Evolutionary conservation across 2,329 filamentous ascomycete species (phyloP), one percentile per base, ranked within the genome.

Genomic region (Cladophialophora psammophila): DNA sequence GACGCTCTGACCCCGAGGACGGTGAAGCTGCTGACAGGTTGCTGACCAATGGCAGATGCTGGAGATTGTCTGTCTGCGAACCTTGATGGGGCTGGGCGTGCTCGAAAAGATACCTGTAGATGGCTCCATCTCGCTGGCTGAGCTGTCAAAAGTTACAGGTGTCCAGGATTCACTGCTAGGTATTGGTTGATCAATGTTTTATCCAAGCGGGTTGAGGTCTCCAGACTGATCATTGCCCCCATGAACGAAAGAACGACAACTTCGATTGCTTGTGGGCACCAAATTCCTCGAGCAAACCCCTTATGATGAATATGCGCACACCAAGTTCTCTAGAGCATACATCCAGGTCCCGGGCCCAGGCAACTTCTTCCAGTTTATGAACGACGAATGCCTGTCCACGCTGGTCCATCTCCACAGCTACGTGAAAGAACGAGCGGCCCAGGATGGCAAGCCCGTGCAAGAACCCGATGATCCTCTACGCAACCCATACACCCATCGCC

Each of bases 401-500:
- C 9, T 68, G 9, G 57, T 61, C 38, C 54, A 68, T 35, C 48
- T 68, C 36, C 60, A 67, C 55, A 56, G 50, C 26, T 67, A 63
- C 48, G 35, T 67, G 32, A 61, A 67, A 34, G 65, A 67, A 35
- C 59, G 59, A 13, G 59, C 59, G 2, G 32, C 31, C 32, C 42
- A 61, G 59, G 59, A 61, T 45, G 20, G 52, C 59, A 45, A 58
- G 55, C 60, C 60, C 32, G 58, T 63, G 20, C 60, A 61, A 4
- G 65, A 68, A 53, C 65, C 65, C 34, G 65, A 62, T 35, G 65
- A 68, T 18, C 58, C 54, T 12, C 53, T 59, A 4, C 45, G 57
- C 26, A 75, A 74, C 42, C 74, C 75, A 18, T 76, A 75, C 68
- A 73, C 71, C 34, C 73, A 68, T 20, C 73, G 72, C 9, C 72